Evolutionary conservation across 2,329 filamentous ascomycete species (phyloP).

Genomic region (Verticillium zaregamsianum): DNA sequence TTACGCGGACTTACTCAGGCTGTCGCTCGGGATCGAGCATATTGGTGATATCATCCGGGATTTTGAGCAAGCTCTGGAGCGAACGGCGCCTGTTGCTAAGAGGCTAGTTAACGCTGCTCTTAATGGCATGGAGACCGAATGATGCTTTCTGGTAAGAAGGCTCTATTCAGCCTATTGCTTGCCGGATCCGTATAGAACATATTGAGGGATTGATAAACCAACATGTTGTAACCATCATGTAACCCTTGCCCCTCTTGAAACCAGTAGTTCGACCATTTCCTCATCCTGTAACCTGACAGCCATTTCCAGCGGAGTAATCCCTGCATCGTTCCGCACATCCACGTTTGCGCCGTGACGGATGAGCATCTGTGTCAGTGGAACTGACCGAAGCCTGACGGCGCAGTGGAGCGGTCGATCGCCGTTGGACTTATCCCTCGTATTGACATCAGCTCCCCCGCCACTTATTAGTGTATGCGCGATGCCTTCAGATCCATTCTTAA

Average conservation of each 20-base stretch:
- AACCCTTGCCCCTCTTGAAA: background rate
- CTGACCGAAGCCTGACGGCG: background rate
- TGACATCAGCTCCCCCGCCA: background rate
- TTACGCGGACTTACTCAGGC: slow-evolving; percentile 86
- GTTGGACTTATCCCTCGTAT: background rate
- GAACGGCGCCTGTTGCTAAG: background rate
- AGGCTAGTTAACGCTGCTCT: background rate
- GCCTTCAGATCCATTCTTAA: background rate
- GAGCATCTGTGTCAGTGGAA: background rate
- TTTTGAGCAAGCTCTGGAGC: slow-evolving; percentile 83
- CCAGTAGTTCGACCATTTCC: background rate
- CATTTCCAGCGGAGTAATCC: background rate
- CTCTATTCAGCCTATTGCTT: too few relatives aligned
- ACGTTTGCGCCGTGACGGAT: background rate
- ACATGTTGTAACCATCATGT: background rate
- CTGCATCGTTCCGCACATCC: background rate
- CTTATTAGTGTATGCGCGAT: background rate
- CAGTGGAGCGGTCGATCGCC: background rate
- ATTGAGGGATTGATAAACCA: too few relatives aligned
- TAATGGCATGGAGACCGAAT: background rate
- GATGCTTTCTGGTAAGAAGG: too few relatives aligned
- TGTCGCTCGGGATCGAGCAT: slow-evolving; percentile 93
- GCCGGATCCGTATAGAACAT: too few relatives aligned
- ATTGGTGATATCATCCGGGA: slow-evolving; percentile 97
- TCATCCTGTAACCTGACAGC: background rate